phyloP scores from a whole-genome alignment of 805 yeast genomes.

The Metschnikowia peoriensis region DNA sequence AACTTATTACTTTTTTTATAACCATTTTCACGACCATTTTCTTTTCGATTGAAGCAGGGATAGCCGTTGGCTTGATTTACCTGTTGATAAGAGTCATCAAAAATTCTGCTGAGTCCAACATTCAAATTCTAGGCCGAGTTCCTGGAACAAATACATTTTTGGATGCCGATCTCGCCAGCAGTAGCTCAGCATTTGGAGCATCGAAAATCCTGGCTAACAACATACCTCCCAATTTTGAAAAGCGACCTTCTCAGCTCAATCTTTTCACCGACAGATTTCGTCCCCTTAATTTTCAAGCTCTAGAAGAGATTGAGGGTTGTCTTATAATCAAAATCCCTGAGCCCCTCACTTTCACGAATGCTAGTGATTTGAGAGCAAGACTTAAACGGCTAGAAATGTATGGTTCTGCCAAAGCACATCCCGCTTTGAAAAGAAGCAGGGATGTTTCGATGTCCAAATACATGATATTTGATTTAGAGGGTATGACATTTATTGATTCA shows the following conservation, averaged over 20 bases:
- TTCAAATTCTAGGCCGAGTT: conserved; percentile 74
- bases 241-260: conserved; percentile 23
- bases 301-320: conserved; percentile 46
- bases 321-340: conserved; percentile 43
- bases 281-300: conserved; percentile 32
- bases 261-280: conserved; percentile 35
- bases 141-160: conserved; percentile 39
- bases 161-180: conserved; percentile 36
- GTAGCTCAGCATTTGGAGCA: background rate
- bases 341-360: conserved; percentile 43
- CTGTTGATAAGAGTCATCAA: conserved; percentile 77
- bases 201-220: background rate
- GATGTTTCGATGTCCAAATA: conserved; percentile 39
- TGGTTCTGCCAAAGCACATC: conserved; percentile 45
- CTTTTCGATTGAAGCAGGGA: conserved; percentile 83
- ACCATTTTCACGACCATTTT: conserved; percentile 63
- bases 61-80: conserved; percentile 79
- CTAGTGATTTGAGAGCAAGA: conserved; percentile 38
- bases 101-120: conserved; percentile 77
- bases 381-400: conserved; percentile 41
- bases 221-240: conserved; percentile 2
- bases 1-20: conserved; percentile 63
- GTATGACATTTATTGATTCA: conserved; percentile 43
- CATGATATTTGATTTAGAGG: conserved; percentile 41
- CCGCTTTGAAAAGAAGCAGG: conserved; percentile 37